Evolutionary conservation across 2,329 filamentous ascomycete species (phyloP).

Genomic region (Claviceps pazoutovae): DNA sequence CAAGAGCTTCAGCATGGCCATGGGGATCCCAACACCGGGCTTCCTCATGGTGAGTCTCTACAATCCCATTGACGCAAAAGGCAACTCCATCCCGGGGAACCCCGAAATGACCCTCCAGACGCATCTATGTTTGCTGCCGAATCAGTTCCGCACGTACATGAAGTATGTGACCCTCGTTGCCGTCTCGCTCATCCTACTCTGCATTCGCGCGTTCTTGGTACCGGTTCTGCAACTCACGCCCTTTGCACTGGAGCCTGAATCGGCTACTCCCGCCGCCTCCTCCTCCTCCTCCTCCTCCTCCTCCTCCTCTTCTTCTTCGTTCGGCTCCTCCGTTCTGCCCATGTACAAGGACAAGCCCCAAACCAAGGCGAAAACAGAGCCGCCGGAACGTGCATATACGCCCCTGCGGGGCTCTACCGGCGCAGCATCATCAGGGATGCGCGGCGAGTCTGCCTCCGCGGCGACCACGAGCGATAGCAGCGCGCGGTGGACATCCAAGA

Average conservation of each 20-base stretch:
- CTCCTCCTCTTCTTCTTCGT: constrained; percentile 4
- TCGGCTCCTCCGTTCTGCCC: constrained; percentile 19
- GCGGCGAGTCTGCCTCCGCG: constrained; percentile 10
- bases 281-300: constrained; percentile 2
- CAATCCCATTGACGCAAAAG: constrained; percentile 65
- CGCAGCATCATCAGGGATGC: constrained; percentile 8
- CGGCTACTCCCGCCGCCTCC: background rate
- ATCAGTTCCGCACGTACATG: constrained; percentile 74
- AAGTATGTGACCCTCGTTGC: constrained; percentile 55
- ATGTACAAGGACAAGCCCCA: constrained; percentile 42
- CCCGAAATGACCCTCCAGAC: constrained; percentile 59
- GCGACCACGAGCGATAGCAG: constrained; percentile 8
- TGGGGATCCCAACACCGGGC: constrained; percentile 80
- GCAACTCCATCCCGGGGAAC: constrained; percentile 30
- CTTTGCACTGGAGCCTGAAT: constrained; percentile 35
- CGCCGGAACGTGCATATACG: background rate
- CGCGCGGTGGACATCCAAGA: constrained; percentile 13
- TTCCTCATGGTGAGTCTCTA: constrained; percentile 82
- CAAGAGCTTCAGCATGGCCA: constrained; percentile 89
- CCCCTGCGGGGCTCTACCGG: background rate
- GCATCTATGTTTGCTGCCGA: constrained; percentile 79
- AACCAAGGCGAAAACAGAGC: constrained; percentile 28
- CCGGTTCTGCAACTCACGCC: constrained; percentile 38
- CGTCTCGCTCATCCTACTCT: constrained; percentile 34
- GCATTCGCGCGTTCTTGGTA: constrained; percentile 41